Evolutionary conservation across 345 rosid species (phyloP), one percentile per base, ranked within the genome.

Genomic region (Salix arbutifolia): DNA sequence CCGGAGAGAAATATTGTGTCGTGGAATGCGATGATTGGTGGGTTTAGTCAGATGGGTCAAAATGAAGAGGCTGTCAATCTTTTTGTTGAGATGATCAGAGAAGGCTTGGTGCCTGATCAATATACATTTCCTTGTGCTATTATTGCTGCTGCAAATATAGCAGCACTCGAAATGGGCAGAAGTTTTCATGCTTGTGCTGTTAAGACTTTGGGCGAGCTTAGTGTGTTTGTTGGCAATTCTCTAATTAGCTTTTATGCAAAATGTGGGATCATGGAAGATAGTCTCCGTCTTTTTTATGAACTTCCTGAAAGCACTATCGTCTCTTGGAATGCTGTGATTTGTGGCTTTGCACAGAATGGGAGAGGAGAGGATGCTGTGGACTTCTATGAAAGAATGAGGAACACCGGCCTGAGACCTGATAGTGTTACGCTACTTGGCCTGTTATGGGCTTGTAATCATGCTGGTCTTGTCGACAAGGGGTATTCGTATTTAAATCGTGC

Each of bases 261-360:
- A 82, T 92, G 96, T 65, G 98, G 97, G 19, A 87, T 84, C 85
- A 85, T 90, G 93, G 91, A 88, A 70, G 92, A 92, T 48, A 74
- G 93, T 83, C 85, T 88, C 35, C 58, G 78, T 71, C 87, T 89
- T 75, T 94, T 94, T 42, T 23, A 80, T 48, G 80, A 76, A 84
- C 86, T 86, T 50, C 26, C 4, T 6, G 81, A 82, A 42, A 83
- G 83, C 16, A 88, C 82, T 40, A 52, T 82, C 42, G 89, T 92
- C 69, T 89, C 97, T 14, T 94, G 90, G 90, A 94, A 92, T 79
- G 92, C 97, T 70, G 80, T 92, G 77, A 86, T 90, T 46, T 94
- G 92, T 83, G 94, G 97, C 10, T 89, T 87, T 77, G 98, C 93
- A 8, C 94, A 92, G 70, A 90, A 90, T 66, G 96, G 97, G 65